Conservation (phyloP, 495 filamentous ascomycete genomes). For the Penicillium tannophilum region DNA sequence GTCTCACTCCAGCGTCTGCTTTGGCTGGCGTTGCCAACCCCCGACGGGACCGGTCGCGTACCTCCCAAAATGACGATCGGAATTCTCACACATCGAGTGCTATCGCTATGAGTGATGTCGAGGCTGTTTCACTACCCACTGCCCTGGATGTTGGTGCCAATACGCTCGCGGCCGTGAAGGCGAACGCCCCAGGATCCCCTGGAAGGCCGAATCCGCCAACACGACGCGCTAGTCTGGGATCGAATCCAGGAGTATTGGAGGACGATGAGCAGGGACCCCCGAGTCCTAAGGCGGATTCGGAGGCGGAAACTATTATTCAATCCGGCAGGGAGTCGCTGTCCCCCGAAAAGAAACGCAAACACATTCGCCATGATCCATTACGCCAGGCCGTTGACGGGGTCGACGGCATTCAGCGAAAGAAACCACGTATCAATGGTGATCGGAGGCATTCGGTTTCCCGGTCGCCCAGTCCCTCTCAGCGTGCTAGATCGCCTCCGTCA, state of each 20-base stretch:
- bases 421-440: slow-evolving; percentile 34
- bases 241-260: slow-evolving; percentile 29
- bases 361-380: slow-evolving; percentile 64
- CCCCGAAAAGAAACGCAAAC: slow-evolving; percentile 67
- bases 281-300: slow-evolving; percentile 63
- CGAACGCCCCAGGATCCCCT: slow-evolving; percentile 30
- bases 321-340: slow-evolving; percentile 71
- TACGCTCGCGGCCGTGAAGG: slow-evolving; percentile 38
- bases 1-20: slow-evolving; percentile 34
- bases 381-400: slow-evolving; percentile 30
- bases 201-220: slow-evolving; percentile 22
- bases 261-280: slow-evolving; percentile 36
- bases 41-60: slow-evolving; percentile 39
- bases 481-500: slow-evolving; percentile 29
- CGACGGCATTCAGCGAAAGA: slow-evolving; percentile 57
- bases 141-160: slow-evolving; percentile 44
- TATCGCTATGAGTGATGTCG: slow-evolving; percentile 57
- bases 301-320: slow-evolving; percentile 80
- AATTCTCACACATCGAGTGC: slow-evolving; percentile 44
- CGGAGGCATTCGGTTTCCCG: slow-evolving; percentile 28
- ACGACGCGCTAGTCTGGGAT: slow-evolving; percentile 25
- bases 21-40: slow-evolving; percentile 44
- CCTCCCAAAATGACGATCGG: slow-evolving; percentile 54
- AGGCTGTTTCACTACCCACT: slow-evolving; percentile 48
- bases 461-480: slow-evolving; percentile 29